These are phyloP conservation scores for Candida dubliniensis DNA, from an alignment of 1,139 yeast genomes.

Conservation along the genomic window DNA sequence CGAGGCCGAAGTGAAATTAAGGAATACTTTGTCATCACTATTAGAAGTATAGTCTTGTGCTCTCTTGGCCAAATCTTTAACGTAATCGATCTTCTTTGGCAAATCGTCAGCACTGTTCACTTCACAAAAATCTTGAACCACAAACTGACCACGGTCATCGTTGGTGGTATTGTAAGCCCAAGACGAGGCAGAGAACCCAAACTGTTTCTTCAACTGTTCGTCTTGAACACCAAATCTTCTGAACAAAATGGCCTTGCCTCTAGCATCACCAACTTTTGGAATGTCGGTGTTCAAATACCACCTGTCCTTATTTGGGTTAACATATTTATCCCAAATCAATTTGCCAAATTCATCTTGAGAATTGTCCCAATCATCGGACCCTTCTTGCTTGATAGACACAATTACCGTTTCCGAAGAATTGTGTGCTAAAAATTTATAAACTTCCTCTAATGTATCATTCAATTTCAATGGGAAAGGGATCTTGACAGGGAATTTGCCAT, in stretches of 20 bases:
- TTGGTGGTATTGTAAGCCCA: constrained; percentile 70
- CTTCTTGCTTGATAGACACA: constrained; percentile 75
- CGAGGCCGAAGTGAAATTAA: constrained; percentile 76
- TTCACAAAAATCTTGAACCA: constrained; percentile 78
- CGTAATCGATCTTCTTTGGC: constrained; percentile 55
- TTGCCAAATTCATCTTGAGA: constrained; percentile 65
- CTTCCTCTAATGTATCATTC: constrained; percentile 49
- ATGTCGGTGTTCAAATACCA: constrained; percentile 63
- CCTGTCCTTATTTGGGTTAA: constrained; percentile 49
- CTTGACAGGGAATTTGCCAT: constrained; percentile 75
- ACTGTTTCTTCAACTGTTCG: constrained; percentile 40
- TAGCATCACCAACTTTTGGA: constrained; percentile 59
- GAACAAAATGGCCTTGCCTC: constrained; percentile 68
- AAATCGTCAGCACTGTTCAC: constrained; percentile 54
- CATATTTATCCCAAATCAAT: constrained; percentile 60
- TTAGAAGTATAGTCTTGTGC: constrained; percentile 54
- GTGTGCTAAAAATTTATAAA: constrained; percentile 54
- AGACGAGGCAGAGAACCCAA: constrained; percentile 67
- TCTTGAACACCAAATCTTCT: constrained; percentile 68
- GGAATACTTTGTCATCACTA: constrained; percentile 56
- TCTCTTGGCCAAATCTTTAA: constrained; percentile 54
- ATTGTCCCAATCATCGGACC: constrained; percentile 64
- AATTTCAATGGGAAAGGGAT: constrained; percentile 59
- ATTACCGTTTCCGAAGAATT: constrained; percentile 63
- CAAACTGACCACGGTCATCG: constrained; percentile 62